Evolutionary conservation across 306 rosid genomes (phyloP).

Genomic region (Lagenaria siceraria): DNA sequence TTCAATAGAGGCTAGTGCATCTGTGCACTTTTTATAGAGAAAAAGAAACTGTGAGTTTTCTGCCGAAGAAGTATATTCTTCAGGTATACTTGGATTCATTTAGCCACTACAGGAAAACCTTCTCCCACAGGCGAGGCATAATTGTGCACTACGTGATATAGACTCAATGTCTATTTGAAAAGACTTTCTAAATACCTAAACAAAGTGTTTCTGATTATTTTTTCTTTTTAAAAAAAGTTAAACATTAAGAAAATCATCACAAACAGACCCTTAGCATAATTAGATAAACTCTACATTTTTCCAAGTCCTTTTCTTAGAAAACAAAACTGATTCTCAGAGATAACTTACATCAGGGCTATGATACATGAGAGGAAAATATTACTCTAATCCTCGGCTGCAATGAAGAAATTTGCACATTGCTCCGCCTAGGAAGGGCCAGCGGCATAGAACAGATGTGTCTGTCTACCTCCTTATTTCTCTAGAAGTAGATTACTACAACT

Average conservation of each 20-base stretch:
- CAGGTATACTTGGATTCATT: no score
- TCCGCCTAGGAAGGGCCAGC: not conserved
- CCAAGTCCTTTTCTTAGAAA: not conserved
- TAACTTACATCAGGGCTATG: not conserved
- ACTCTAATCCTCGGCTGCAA: not conserved
- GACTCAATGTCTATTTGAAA: no score
- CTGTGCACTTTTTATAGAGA: not conserved
- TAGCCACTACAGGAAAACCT: not conserved
- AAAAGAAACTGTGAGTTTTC: not conserved
- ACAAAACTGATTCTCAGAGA: not conserved
- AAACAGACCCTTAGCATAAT: not conserved
- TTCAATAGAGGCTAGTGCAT: not conserved
- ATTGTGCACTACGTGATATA: no score
- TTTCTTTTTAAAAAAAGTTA: no score
- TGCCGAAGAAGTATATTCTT: no score
- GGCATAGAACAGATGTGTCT: not conserved
- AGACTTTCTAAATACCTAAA: no score
- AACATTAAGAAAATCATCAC: not conserved
- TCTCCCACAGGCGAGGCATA: no score
- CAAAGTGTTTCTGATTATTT: no score
- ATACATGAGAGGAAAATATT: not conserved
- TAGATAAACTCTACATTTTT: not conserved
- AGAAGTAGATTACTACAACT: not conserved
- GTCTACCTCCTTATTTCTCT: no score
- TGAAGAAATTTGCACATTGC: not conserved